phyloP scores from a whole-genome alignment of 306 rosid species.

The Citrullus amarus region DNA sequence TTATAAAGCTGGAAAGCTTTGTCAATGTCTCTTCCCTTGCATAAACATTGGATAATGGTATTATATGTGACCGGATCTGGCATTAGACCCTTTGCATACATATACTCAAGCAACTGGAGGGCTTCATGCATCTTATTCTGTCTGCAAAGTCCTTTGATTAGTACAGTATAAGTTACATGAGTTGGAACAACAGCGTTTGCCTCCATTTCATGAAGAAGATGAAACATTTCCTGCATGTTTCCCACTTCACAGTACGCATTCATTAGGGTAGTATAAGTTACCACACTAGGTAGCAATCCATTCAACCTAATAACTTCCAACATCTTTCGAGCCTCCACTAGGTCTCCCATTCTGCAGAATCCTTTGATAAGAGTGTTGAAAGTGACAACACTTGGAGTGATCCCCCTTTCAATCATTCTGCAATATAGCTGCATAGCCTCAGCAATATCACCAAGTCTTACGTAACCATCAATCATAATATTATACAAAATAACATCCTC shows the following conservation, averaged over 20 bases:
- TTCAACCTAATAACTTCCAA: constrained; percentile 22
- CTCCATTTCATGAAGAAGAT: constrained; percentile 31
- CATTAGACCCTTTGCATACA: constrained; percentile 25
- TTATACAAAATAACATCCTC: constrained; percentile 35
- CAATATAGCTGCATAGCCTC: constrained; percentile 26
- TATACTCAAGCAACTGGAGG: constrained; percentile 20
- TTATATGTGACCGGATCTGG: constrained; percentile 44
- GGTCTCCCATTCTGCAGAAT: constrained; percentile 29
- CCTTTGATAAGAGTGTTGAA: constrained; percentile 36
- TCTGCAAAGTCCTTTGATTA: constrained; percentile 41
- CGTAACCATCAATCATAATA: constrained; percentile 37
- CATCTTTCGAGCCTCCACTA: constrained; percentile 24
- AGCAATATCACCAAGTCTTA: constrained; percentile 20
- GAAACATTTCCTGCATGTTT: constrained; percentile 20
- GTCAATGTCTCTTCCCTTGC: constrained; percentile 27
- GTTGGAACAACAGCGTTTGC: constrained; percentile 21
- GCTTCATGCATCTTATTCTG: constrained; percentile 24
- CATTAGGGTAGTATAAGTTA: constrained; percentile 43
- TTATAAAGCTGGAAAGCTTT: constrained; percentile 33
- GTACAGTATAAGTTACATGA: constrained; percentile 32
- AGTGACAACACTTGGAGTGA: constrained; percentile 32
- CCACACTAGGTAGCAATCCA: constrained; percentile 27
- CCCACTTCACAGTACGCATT: constrained; percentile 33
- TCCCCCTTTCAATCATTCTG: constrained; percentile 22
- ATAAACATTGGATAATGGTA: constrained; percentile 29